Evolutionary conservation across 345 rosid genomes (phyloP).

Genomic region (Corymbia maculata): DNA sequence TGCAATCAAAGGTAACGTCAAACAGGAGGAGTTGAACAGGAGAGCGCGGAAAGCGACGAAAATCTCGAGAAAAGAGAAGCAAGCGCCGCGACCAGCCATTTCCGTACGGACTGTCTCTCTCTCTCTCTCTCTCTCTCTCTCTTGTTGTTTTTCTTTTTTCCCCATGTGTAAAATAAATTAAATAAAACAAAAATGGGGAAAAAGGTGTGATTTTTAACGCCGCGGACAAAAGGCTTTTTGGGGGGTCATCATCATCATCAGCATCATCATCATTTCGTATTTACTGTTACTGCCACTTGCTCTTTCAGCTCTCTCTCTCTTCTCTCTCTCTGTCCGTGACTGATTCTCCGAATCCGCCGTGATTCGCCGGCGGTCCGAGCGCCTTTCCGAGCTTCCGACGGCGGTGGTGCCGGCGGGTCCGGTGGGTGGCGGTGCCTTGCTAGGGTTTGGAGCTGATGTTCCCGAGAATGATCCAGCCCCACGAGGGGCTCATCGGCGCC

Average conservation of each 20-base stretch:
- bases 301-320: too few relatives aligned
- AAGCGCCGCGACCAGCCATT: neutral
- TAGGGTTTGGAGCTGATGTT: slow-evolving; percentile 9
- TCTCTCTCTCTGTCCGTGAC: neutral
- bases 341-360: neutral
- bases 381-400: neutral
- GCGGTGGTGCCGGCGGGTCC: neutral
- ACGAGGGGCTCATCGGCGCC: slow-evolving; percentile 14
- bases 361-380: neutral
- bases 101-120: neutral
- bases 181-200: too few relatives aligned
- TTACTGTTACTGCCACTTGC: neutral
- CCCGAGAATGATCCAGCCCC: slow-evolving; percentile 21
- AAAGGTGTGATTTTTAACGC: neutral
- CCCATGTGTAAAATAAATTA: neutral
- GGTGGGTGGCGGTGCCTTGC: neutral
- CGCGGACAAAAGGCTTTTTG: neutral
- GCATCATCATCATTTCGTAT: neutral
- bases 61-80: neutral
- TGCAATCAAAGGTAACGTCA: too few relatives aligned
- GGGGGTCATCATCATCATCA: neutral
- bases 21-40: neutral
- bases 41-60: neutral
- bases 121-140: neutral
- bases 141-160: neutral